phyloP scores from a whole-genome alignment of 2,329 filamentous ascomycete species.

The Stagonosporopsis tanaceti region DNA sequence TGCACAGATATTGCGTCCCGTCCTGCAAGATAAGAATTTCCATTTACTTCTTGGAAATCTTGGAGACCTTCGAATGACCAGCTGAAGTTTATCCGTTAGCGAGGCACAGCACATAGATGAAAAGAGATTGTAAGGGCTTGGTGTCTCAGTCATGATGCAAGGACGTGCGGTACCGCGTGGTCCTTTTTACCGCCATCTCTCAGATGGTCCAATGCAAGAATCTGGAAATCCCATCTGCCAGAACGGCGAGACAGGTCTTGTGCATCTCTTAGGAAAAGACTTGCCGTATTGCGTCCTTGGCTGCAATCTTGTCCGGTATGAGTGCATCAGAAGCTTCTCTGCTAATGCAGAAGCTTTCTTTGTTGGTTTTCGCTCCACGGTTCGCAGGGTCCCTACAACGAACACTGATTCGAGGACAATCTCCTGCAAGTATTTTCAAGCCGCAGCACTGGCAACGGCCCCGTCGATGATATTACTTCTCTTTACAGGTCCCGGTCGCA shows the following conservation, averaged over 20 bases:
- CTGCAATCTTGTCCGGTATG: neutral
- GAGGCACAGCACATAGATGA: constrained; percentile 7
- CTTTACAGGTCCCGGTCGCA: neutral
- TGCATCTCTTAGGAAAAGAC: neutral
- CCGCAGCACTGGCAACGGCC: neutral
- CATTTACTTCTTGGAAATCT: constrained; percentile 4
- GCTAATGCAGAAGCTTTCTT: neutral
- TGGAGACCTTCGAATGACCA: neutral
- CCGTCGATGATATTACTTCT: neutral
- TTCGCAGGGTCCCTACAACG: neutral
- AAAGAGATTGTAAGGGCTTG: constrained; percentile 9
- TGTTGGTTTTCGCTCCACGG: neutral
- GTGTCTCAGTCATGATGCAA: constrained; percentile 6
- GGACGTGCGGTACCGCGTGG: neutral
- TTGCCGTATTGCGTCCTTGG: neutral
- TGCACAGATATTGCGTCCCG: constrained; percentile 1
- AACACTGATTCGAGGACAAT: constrained; percentile 5
- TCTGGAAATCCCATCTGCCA: neutral
- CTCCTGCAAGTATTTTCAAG: neutral
- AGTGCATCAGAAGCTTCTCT: neutral
- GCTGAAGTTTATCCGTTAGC: constrained; percentile 9
- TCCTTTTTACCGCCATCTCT: neutral
- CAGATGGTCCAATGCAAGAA: neutral
- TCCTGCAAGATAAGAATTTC: constrained; percentile 6
- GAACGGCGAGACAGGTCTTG: neutral